A percentile compares a stretch with the other conserved stretches of the same genome.
Conservation (phyloP, 768 basidiomycete species). For the Lactarius evosmus region DNA sequence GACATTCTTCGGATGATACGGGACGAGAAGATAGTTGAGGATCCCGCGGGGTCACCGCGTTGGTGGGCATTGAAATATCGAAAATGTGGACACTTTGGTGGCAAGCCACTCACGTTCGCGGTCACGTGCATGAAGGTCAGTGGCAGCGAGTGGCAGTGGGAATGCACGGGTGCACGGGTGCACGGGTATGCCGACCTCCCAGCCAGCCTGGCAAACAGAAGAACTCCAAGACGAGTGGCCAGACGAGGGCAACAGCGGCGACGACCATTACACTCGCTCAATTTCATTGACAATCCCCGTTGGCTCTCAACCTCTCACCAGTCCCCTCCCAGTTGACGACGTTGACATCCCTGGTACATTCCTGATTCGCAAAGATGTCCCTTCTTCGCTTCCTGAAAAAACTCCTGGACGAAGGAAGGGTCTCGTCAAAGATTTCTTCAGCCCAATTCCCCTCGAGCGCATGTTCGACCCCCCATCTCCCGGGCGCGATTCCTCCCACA, state of each 20-base stretch:
- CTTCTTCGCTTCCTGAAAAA: conserved; percentile 55
- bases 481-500: conserved; percentile 34
- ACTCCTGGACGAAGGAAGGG: conserved; percentile 64
- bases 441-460: conserved; percentile 77
- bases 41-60: neutral
- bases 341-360: conserved; percentile 61
- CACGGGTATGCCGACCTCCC: neutral
- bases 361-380: conserved; percentile 66
- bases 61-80: conserved; percentile 11
- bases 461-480: conserved; percentile 96
- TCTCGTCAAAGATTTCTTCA: conserved; percentile 81
- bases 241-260: conserved; percentile 51
- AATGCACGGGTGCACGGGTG: no score
- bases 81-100: neutral
- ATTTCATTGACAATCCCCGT: conserved; percentile 45
- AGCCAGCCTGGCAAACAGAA: conserved; percentile 82
- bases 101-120: neutral
- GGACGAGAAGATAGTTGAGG: neutral
- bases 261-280: conserved; percentile 34
- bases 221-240: conserved; percentile 93
- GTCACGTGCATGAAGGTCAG: conserved; percentile 9
- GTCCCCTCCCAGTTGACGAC: conserved; percentile 35
- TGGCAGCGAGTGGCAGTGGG: neutral
- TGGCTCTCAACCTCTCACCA: conserved; percentile 45
- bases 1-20: neutral